A percentile compares a stretch with the other conserved stretches of the same genome.
Conservation (phyloP, 2,329 filamentous ascomycete genomes). For the Seiridium unicorne region DNA sequence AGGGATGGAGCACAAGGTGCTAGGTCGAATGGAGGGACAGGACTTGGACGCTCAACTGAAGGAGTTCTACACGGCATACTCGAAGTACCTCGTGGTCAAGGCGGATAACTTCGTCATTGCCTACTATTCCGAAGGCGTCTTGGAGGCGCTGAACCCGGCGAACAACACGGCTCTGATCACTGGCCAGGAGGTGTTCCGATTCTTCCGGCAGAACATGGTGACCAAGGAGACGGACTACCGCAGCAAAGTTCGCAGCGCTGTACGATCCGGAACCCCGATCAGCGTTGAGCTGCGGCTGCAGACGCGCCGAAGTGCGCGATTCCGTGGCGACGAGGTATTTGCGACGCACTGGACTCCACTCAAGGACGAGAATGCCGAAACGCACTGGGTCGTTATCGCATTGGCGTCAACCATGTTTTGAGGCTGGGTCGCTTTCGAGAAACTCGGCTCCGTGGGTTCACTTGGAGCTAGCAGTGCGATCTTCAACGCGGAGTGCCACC, state of each 20-base stretch:
- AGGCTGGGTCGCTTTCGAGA: background rate
- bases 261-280: conserved; percentile 28
- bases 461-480: too few relatives aligned
- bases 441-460: too few relatives aligned
- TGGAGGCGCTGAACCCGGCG: conserved; percentile 20
- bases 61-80: conserved; percentile 26
- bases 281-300: conserved; percentile 23
- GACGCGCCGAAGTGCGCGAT: conserved; percentile 22
- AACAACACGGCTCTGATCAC: conserved; percentile 18
- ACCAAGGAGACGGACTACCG: conserved; percentile 20
- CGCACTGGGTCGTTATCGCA: conserved; percentile 14
- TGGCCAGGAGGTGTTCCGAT: conserved; percentile 23
- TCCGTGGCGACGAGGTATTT: conserved; percentile 23
- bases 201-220: conserved; percentile 23
- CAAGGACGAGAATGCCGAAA: conserved; percentile 17
- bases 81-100: conserved; percentile 22
- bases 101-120: conserved; percentile 20
- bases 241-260: conserved; percentile 13
- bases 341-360: conserved; percentile 21
- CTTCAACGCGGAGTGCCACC: too few relatives aligned
- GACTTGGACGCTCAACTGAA: conserved; percentile 22
- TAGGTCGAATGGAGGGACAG: conserved; percentile 23
- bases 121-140: conserved; percentile 23
- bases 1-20: conserved; percentile 22
- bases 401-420: conserved; percentile 10